Evolutionary conservation across 495 filamentous ascomycete species (phyloP).

Genomic region (Xylaria cubensis): DNA sequence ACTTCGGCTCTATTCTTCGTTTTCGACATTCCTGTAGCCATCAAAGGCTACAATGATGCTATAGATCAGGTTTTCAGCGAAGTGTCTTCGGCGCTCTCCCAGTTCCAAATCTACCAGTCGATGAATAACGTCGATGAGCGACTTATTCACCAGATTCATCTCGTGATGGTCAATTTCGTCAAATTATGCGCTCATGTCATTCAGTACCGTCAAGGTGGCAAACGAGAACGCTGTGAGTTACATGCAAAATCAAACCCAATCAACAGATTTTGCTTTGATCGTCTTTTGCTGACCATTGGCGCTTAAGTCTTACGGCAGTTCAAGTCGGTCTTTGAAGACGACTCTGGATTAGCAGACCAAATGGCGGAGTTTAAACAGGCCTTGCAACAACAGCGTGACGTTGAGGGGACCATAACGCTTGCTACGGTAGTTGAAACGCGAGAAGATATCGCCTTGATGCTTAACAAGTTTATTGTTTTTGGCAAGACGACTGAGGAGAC

Average conservation of each 20-base stretch:
- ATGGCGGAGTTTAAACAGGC: constrained; percentile 21
- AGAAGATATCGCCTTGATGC: not conserved
- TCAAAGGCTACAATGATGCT: constrained; percentile 29
- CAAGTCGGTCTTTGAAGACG: constrained; percentile 25
- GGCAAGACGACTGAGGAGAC: constrained; percentile 27
- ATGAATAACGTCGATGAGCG: constrained; percentile 18
- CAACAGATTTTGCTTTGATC: too few species aligned
- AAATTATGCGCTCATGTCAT: constrained; percentile 30
- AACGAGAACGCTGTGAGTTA: constrained; percentile 20
- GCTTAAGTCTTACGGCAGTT: constrained; percentile 2
- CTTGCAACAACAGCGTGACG: constrained; percentile 27
- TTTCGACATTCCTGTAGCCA: constrained; percentile 27
- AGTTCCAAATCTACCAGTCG: constrained; percentile 28
- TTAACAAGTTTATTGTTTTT: not conserved
- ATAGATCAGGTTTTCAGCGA: constrained; percentile 25
- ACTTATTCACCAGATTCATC: constrained; percentile 22
- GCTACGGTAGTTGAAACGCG: constrained; percentile 8
- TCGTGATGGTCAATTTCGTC: constrained; percentile 30
- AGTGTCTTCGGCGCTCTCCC: constrained; percentile 25
- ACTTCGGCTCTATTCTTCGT: constrained; percentile 28
- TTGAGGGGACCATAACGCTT: constrained; percentile 28
- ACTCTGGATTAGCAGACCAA: constrained; percentile 22
- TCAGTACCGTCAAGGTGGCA: constrained; percentile 28
- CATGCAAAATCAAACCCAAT: not conserved
- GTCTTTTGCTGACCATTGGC: not conserved